Conservation (phyloP, 345 rosid species). For the Syzygium aqueum region DNA sequence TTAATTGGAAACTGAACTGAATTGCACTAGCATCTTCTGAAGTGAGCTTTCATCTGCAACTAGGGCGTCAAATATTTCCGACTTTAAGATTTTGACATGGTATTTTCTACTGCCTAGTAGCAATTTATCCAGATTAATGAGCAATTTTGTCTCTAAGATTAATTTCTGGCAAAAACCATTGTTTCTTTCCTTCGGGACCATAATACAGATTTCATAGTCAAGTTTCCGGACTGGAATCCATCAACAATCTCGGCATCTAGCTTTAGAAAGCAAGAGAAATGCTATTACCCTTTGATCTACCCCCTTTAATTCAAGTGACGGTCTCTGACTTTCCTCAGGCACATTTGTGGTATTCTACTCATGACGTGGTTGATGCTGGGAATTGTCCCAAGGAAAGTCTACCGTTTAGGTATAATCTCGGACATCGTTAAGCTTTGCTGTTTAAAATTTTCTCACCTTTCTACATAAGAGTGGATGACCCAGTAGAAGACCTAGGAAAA, state of each 20-base stretch:
- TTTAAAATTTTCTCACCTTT: neutral
- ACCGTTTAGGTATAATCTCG: slow-evolving; percentile 52
- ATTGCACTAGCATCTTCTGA: neutral
- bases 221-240: slow-evolving; percentile 90
- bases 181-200: slow-evolving; percentile 46
- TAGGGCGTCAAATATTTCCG: neutral
- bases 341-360: slow-evolving; percentile 75
- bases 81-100: neutral
- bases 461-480: neutral
- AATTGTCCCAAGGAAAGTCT: slow-evolving; percentile 46
- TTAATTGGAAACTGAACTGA: neutral
- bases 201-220: slow-evolving; percentile 85
- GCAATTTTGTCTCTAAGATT: neutral
- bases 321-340: slow-evolving; percentile 49
- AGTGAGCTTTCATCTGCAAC: neutral
- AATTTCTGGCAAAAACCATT: neutral
- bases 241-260: slow-evolving; percentile 23
- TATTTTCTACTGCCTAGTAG: neutral
- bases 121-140: neutral
- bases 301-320: slow-evolving; percentile 31
- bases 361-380: slow-evolving; percentile 52
- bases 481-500: neutral
- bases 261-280: slow-evolving; percentile 16
- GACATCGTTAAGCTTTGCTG: neutral
- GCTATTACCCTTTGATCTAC: slow-evolving; percentile 8